Evolutionary conservation across 2,329 filamentous ascomycete genomes (phyloP).

Genomic region (Tolypocladium tropicale): DNA sequence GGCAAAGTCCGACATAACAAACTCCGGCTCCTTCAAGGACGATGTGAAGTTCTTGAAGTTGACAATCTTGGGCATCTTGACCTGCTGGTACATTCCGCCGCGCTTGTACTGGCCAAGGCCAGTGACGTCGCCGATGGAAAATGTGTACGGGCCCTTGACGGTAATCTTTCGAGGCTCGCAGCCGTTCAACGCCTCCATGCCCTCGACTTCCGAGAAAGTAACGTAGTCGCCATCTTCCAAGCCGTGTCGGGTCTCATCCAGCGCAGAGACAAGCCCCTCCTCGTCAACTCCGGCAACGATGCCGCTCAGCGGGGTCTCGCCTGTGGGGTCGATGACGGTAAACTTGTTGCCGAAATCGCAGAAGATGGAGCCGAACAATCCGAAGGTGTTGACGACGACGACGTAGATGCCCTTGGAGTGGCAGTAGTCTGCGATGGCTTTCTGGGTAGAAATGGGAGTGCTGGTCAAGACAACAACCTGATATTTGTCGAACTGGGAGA

Average conservation of each 20-base stretch:
- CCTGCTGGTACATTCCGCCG: constrained; percentile 85
- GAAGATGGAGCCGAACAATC: constrained; percentile 91
- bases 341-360: constrained; percentile 96
- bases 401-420: constrained; percentile 90
- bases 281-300: constrained; percentile 87
- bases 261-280: constrained; percentile 79
- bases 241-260: constrained; percentile 91
- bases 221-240: constrained; percentile 95
- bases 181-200: constrained; percentile 81
- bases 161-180: constrained; percentile 80
- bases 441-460: constrained; percentile 69
- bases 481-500: constrained; percentile 78
- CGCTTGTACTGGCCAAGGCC: constrained; percentile 77
- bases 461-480: constrained; percentile 89
- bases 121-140: constrained; percentile 90
- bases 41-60: constrained; percentile 75
- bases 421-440: constrained; percentile 82
- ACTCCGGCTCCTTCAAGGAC: constrained; percentile 77
- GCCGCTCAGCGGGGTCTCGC: constrained; percentile 76
- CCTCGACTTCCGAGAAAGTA: constrained; percentile 86
- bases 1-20: constrained; percentile 88
- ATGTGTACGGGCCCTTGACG: constrained; percentile 93
- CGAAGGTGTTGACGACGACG: constrained; percentile 79
- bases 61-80: constrained; percentile 95
- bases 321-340: constrained; percentile 78